Evolutionary conservation across 352 stramenopile species (phyloP), one percentile per base, ranked within the genome.

Genomic region (Phytophthora multivora): DNA sequence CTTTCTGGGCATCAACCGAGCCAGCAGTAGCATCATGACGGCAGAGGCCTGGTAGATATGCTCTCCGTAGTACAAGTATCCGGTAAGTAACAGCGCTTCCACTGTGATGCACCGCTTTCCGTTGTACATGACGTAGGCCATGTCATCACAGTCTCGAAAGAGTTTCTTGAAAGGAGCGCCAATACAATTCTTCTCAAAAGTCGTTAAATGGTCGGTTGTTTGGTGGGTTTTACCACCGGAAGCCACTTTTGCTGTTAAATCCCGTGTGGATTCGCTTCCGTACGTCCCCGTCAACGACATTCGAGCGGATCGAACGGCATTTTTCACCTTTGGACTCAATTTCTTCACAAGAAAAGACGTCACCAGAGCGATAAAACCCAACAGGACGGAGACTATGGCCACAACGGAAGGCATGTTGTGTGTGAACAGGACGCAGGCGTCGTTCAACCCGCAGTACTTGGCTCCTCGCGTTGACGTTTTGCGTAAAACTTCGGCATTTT

Each of bases 351-450:
- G 2, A 4, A 59, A 55, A 12, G 53, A 51, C 4, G 59, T 46
- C 9, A 51, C 18, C 28, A 59, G 25, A 13, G 61, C 53, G 0
- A 60, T 13, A 19, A 53, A 8, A 39, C 33, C 33, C 15, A 39
- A 39, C 11, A 15, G 4, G 5, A 65, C 18, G 3, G 61, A 51
- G 6, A 51, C 2, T 0, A 70, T 19, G 4, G 42, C 23, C 4
- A 63, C 26, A 8, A 63, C 36, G 5, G 43, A 23, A 4, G 39
- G 42, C 13, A 63, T 41, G 28, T 69, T 59, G 11, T 57, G 19
- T 1, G 19, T 63, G 52, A 69, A 69, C 4, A 69, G 21, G 9
- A 69, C 35, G 47, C 60, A 69, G 12, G 60, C 43, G 28, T 69
- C 60, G 23, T 55, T 69, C 12, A 69, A 26, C 3, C 57, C 33